Evolutionary conservation across 352 stramenopile genomes (phyloP), one percentile per base, ranked within the genome.

Genomic region (Phytophthora sojae): DNA sequence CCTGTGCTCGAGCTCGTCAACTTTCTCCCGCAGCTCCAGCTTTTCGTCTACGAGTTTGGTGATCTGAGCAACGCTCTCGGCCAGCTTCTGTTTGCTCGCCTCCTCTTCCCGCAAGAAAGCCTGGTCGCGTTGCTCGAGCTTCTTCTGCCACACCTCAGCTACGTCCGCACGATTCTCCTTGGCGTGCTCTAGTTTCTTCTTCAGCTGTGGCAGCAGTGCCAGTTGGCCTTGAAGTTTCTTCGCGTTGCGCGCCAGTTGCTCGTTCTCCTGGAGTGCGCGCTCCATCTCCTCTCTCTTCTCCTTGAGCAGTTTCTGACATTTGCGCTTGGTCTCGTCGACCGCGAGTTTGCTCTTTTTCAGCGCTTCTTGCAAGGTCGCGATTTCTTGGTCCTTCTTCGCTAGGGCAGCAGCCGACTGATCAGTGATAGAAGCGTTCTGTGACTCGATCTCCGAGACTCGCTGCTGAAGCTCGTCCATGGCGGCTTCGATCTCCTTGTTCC

Each of bases 261-360:
- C 69, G 61, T 89, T 89, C 57, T 89, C 83, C 59, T 79, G 80
- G 23, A 89, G 52, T n/a, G 80, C 72, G 50, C 74, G 66, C 57
- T 81, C 73, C 6, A 85, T 32, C 35, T 89, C 81, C 52, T 88
- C 80, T 30, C 77, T 80, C 68, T 91, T 90, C 19, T 90, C 83
- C 42, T 84, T 83, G 19, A 81, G 56, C 53, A 83, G 55, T 55
- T 82, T 82, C 53, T 85, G 77, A 60, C 71, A 84, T 54, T 82
- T 85, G 47, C 73, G 71, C 29, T 85, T 81, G 21, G 73, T 82
- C 45, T 89, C 81, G 50, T 85, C 69, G 32, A 44, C 37, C 21
- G 35, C 67, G 55, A 52, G 58, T 71, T 69, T 86, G 69, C 47
- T 74, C 42, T 89, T 89, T 50, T 77, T 85, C 17, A 85, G 49